A percentile compares a stretch with the other conserved stretches of the same genome.
These are phyloP conservation scores for Tolypocladium endophyticum DNA, from an alignment of 2,329 filamentous ascomycete species.

Conservation along the genomic window DNA sequence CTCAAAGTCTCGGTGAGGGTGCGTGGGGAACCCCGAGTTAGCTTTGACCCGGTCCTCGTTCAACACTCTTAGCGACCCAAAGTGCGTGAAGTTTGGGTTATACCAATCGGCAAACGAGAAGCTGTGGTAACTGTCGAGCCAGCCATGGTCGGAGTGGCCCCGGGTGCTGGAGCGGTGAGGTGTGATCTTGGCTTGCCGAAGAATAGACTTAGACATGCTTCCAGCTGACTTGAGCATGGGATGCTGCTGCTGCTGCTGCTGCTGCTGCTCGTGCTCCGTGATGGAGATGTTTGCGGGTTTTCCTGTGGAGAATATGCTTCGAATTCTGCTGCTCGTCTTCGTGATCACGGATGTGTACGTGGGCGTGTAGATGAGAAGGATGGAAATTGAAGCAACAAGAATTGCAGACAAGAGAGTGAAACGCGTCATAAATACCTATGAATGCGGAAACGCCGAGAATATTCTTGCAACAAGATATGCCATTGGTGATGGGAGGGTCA, in stretches of 20 bases:
- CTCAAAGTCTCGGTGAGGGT: constrained; percentile 77
- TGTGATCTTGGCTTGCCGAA: constrained; percentile 60
- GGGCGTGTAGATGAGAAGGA: constrained; percentile 19
- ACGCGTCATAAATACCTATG: constrained; percentile 27
- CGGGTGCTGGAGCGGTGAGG: constrained; percentile 62
- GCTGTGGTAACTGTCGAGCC: constrained; percentile 79
- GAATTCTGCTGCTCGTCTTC: constrained; percentile 5
- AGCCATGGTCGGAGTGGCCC: constrained; percentile 73
- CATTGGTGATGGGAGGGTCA: constrained; percentile 9
- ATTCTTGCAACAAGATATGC: constrained; percentile 6
- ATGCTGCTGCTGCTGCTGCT: constrained; percentile 3
- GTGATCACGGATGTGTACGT: constrained; percentile 6
- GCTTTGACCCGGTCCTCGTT: constrained; percentile 79
- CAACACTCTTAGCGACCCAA: constrained; percentile 70
- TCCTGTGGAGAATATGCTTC: constrained; percentile 1
- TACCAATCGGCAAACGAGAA: constrained; percentile 72
- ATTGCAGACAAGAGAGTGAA: constrained; percentile 20
- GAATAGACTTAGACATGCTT: constrained; percentile 48
- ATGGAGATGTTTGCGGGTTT: neutral
- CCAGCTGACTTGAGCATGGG: constrained; percentile 26
- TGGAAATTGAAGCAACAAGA: constrained; percentile 27
- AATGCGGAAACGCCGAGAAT: constrained; percentile 14
- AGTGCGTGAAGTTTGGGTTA: constrained; percentile 56
- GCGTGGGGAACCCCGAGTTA: constrained; percentile 70
- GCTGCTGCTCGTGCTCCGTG: constrained; percentile 3